Evolutionary conservation across 2,329 filamentous ascomycete genomes (phyloP).

Genomic region (Beauveria varroae): DNA sequence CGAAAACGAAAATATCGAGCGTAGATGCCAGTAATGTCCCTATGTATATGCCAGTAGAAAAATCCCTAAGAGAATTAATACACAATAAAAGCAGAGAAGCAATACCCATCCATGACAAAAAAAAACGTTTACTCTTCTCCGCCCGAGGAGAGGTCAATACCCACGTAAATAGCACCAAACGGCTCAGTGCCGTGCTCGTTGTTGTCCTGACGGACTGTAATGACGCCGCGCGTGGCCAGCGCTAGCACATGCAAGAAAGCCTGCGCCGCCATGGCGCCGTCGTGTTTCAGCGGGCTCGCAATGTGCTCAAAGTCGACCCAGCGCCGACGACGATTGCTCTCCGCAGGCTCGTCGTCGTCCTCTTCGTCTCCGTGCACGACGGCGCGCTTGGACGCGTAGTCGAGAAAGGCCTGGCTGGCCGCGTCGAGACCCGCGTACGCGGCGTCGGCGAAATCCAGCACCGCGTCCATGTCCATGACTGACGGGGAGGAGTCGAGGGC

Average conservation of each 20-base stretch:
- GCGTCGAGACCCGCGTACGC: slow-evolving; percentile 31
- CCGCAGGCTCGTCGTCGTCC: slow-evolving; percentile 14
- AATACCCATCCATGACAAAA: not conserved
- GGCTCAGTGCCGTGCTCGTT: slow-evolving; percentile 23
- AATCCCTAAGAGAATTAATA: slow-evolving; percentile 4
- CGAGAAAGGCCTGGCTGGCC: slow-evolving; percentile 39
- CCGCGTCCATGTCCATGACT: slow-evolving; percentile 18
- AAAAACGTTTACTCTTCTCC: not conserved
- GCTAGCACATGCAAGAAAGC: slow-evolving; percentile 68
- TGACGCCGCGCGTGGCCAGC: slow-evolving; percentile 57
- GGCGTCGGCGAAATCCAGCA: slow-evolving; percentile 14
- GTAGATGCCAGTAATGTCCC: not conserved
- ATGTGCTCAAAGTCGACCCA: slow-evolving; percentile 63
- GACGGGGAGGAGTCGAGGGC: slow-evolving; percentile 23
- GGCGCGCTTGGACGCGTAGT: slow-evolving; percentile 32
- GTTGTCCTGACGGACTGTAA: slow-evolving; percentile 55
- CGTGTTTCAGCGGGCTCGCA: slow-evolving; percentile 48
- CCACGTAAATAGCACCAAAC: slow-evolving; percentile 42
- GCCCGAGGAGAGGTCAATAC: slow-evolving; percentile 22
- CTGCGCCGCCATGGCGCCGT: slow-evolving; percentile 60
- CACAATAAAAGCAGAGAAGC: not conserved
- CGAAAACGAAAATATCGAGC: not conserved
- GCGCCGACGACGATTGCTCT: slow-evolving; percentile 23
- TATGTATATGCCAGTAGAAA: too few relatives aligned
- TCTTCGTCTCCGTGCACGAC: slow-evolving; percentile 25